Conservation (phyloP, 228 moss, liverwort and hornwort genomes). For the Sphagnum magellanicum region DNA sequence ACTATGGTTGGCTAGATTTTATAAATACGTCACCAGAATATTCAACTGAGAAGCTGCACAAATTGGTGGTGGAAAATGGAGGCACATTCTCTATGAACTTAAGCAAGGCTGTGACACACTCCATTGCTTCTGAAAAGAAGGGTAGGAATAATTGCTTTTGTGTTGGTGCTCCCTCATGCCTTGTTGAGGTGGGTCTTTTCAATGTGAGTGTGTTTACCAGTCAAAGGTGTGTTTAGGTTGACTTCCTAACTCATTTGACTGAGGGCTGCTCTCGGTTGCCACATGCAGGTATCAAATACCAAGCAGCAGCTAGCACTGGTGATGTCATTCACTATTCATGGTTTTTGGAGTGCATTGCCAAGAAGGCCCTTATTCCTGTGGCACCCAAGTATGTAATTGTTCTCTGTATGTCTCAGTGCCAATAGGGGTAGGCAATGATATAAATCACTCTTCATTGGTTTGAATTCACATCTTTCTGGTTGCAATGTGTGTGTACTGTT, state of each 20-base stretch:
- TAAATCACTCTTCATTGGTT: neutral
- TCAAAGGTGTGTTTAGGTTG: neutral
- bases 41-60: constrained; percentile 67
- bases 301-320: constrained; percentile 60
- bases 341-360: constrained; percentile 60
- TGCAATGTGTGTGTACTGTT: neutral
- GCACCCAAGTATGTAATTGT: constrained; percentile 60
- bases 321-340: constrained; percentile 81
- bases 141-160: constrained; percentile 17
- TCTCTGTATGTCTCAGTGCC: neutral
- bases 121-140: constrained; percentile 71
- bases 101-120: constrained; percentile 58
- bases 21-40: constrained; percentile 48
- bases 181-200: neutral
- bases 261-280: neutral
- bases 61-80: constrained; percentile 80
- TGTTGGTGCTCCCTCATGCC: neutral
- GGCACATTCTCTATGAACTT: constrained; percentile 88
- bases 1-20: constrained; percentile 51
- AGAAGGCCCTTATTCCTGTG: constrained; percentile 51
- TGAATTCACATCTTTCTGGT: too few relatives aligned
- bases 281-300: constrained; percentile 66
- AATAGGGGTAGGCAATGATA: neutral
- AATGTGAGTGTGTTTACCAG: neutral
- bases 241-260: neutral